A percentile compares a stretch with the other conserved stretches of the same genome.
These are phyloP conservation scores for Cutaneotrichosporon spelunceum DNA, from an alignment of 1,284 basidiomycete genomes.

Conservation along the genomic window DNA sequence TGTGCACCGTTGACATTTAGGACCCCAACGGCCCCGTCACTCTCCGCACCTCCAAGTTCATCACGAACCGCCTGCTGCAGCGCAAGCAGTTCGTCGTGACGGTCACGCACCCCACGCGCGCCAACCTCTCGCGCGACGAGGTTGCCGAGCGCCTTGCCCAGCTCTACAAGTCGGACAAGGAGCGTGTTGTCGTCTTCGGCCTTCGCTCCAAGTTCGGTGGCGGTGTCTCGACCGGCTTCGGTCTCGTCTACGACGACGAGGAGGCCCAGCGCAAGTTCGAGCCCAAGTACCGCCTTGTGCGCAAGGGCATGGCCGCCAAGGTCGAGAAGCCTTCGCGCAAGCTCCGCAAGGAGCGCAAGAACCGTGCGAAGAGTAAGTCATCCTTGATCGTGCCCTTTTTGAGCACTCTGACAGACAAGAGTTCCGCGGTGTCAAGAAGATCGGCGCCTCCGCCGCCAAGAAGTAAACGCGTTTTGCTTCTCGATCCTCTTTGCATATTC, in stretches of 20 bases:
- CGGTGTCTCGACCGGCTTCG: constrained; percentile 95
- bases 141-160: constrained; percentile 87
- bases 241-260: constrained; percentile 96
- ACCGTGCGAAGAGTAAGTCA: constrained; percentile 83
- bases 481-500: constrained; percentile 11
- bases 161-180: constrained; percentile 62
- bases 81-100: constrained; percentile 86
- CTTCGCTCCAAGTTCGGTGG: constrained; percentile 96
- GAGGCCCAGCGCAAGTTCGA: constrained; percentile 94
- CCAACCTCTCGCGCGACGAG: constrained; percentile 92
- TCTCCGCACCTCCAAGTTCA: constrained; percentile 98
- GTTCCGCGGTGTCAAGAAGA: constrained; percentile 25
- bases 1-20: constrained; percentile 29
- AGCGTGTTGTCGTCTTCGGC: constrained; percentile 62
- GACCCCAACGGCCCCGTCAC: constrained; percentile 90
- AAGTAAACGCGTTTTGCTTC: constrained; percentile 15
- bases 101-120: constrained; percentile 89
- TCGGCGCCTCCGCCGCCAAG: constrained; percentile 21
- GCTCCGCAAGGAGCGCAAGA: constrained; percentile 99
- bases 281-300: constrained; percentile 90
- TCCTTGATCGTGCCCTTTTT: not conserved
- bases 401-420: constrained; percentile 6
- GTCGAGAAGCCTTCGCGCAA: constrained; percentile 91
- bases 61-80: constrained; percentile 96
- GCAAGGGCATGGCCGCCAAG: constrained; percentile 74